Conservation (phyloP, 441 rosid genomes). For the Aleurites moluccanus region DNA sequence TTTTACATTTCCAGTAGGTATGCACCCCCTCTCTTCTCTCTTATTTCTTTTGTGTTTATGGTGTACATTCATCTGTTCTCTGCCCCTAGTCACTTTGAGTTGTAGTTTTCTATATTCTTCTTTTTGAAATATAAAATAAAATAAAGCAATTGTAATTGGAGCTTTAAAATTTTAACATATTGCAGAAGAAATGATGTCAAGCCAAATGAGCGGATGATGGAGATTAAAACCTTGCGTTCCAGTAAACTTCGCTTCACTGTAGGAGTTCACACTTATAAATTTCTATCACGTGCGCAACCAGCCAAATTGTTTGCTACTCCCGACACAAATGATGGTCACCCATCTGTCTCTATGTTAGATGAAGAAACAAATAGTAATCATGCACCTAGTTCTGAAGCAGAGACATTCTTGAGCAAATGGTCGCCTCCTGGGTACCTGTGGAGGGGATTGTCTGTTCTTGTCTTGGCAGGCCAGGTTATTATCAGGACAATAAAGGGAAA, state of each 20-base stretch:
- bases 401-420: slow-evolving; percentile 53
- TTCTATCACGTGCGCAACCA: background rate
- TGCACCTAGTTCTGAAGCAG: slow-evolving; percentile 32
- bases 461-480: slow-evolving; percentile 71
- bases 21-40: background rate
- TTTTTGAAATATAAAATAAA: background rate
- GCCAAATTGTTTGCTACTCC: slow-evolving; percentile 42
- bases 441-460: slow-evolving; percentile 67
- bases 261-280: slow-evolving; percentile 17
- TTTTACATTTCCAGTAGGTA: slow-evolving; percentile 29
- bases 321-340: slow-evolving; percentile 48
- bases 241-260: slow-evolving; percentile 26
- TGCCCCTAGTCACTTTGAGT: background rate
- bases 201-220: slow-evolving; percentile 23
- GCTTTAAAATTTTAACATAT: slow-evolving; percentile 13
- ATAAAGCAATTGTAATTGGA: background rate
- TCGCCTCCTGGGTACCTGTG: slow-evolving; percentile 65
- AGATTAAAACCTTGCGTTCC: slow-evolving; percentile 15
- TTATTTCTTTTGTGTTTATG: background rate
- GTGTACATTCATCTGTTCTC: background rate
- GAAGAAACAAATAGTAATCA: slow-evolving; percentile 38
- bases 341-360: slow-evolving; percentile 37
- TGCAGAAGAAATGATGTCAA: slow-evolving; percentile 37
- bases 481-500: slow-evolving; percentile 55
- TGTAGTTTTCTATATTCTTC: background rate